Conservation (phyloP, 2,329 filamentous ascomycete species). For the Lachnellula cervina region DNA sequence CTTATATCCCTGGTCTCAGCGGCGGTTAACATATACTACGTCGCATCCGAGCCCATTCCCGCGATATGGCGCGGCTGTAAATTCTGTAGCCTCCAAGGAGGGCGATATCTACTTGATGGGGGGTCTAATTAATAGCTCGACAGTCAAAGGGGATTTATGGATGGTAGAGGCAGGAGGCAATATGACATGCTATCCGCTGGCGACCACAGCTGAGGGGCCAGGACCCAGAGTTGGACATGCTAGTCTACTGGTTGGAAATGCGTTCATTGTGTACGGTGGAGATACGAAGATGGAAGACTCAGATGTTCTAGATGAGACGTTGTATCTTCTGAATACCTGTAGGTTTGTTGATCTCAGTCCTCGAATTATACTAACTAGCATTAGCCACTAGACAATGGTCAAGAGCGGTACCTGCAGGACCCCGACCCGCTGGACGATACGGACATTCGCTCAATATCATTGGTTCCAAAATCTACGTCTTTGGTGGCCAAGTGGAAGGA, state of each 20-base stretch:
- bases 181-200: constrained; percentile 85
- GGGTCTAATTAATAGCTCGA: constrained; percentile 88
- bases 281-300: constrained; percentile 96
- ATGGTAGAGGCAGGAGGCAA: constrained; percentile 88
- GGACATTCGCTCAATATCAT: constrained; percentile 95
- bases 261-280: constrained; percentile 97
- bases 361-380: constrained; percentile 15
- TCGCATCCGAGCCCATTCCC: constrained; percentile 84
- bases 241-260: constrained; percentile 91
- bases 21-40: constrained; percentile 78
- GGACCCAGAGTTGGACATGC: constrained; percentile 92
- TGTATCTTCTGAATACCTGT: constrained; percentile 98
- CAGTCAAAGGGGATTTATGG: constrained; percentile 96
- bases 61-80: constrained; percentile 94
- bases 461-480: constrained; percentile 95
- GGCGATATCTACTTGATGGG: constrained; percentile 98
- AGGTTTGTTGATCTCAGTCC: constrained; percentile 39
- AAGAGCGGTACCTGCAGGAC: constrained; percentile 79
- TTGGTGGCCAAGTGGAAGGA: constrained; percentile 94
- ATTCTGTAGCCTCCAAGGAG: constrained; percentile 87
- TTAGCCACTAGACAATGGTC: constrained; percentile 97
- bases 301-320: constrained; percentile 86
- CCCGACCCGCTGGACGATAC: constrained; percentile 83
- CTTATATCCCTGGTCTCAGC: constrained; percentile 93
- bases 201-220: constrained; percentile 88